These are phyloP conservation scores for Thymus quinquecostatus DNA, from an alignment of 257 asterid genomes.

Conservation along the genomic window DNA sequence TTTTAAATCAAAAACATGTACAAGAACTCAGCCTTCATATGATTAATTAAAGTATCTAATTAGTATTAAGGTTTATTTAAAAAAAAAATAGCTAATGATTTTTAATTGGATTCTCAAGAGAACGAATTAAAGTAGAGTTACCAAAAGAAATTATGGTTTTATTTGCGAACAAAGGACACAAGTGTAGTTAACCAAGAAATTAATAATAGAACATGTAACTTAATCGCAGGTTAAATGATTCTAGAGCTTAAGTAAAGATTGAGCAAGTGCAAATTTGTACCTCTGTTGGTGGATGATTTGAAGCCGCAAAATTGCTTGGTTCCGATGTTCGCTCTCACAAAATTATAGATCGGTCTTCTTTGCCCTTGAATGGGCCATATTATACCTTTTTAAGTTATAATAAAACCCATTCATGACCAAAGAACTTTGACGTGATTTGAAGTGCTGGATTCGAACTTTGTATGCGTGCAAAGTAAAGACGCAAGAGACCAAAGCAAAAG, in stretches of 20 bases:
- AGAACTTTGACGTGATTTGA: background rate
- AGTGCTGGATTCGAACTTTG: background rate
- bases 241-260: background rate
- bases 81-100: too few relatives aligned
- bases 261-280: slow-evolving; percentile 24
- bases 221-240: background rate
- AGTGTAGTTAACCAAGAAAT: too few relatives aligned
- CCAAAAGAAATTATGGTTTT: too few relatives aligned
- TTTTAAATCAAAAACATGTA: too few relatives aligned
- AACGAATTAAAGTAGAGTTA: too few relatives aligned
- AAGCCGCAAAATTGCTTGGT: background rate
- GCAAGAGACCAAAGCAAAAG: too few relatives aligned
- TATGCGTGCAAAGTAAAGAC: background rate
- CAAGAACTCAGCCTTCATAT: too few relatives aligned
- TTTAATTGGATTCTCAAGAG: too few relatives aligned
- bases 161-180: too few relatives aligned
- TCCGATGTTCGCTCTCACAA: background rate
- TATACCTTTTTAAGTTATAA: background rate
- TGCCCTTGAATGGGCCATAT: background rate
- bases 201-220: too few relatives aligned
- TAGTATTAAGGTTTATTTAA: too few relatives aligned
- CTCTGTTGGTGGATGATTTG: slow-evolving; percentile 19
- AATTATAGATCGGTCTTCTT: background rate
- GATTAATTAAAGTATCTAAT: too few relatives aligned
- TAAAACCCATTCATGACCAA: background rate